Base-by-base conservation (phyloP, 805 yeast species). In the Komagataella kurtzmanii region DNA sequence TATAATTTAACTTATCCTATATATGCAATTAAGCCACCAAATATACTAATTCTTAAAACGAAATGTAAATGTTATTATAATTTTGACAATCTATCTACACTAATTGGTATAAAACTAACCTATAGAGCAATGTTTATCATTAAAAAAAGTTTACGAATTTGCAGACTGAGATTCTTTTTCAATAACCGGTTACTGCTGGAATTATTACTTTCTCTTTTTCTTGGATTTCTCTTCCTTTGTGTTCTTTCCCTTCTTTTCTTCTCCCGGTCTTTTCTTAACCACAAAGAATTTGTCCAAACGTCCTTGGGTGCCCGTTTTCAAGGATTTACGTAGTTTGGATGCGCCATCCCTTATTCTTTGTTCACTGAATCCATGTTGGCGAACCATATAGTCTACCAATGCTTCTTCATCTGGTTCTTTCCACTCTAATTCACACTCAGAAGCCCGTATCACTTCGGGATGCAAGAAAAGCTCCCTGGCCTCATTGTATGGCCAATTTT, bases 201-300 rank as follows among this genome's bases (percentile, higher is more conserved):
- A 30, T 30, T 10, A 30, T 30, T 45, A 45, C 17, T 18, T 45
- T 45, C 24, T 45, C 21, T 24, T 21, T 45, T 45, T 45, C 30
- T 45, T 45, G 23, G 47, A 14, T 6, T 21, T 45, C 14, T 45
- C 24, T 24, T 19, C 24, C 47, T 45, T 45, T 1, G 23, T 14
- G 47, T 61, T 62, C 67, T 54, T 51, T 57, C 55, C 63, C 63
- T 64, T 58, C 73, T 52, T 60, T 75, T 47, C 71, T 75, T 78
- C 72, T 54, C 78, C 76, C 40, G 70, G 69, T 3, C 61, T 51
- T 1, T 57, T 58, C 7, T 74, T 69, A 48, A 82, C 88, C 59
- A 81, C 80, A 69, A 93, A 93, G 62, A 93, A 93, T 1, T 96
- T 95, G 62, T 93, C 97, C 24, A 91, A 67, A 58, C 98, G 77